Base-by-base conservation (phyloP, 23 red algal species). In the Gracilaria gracilis region DNA sequence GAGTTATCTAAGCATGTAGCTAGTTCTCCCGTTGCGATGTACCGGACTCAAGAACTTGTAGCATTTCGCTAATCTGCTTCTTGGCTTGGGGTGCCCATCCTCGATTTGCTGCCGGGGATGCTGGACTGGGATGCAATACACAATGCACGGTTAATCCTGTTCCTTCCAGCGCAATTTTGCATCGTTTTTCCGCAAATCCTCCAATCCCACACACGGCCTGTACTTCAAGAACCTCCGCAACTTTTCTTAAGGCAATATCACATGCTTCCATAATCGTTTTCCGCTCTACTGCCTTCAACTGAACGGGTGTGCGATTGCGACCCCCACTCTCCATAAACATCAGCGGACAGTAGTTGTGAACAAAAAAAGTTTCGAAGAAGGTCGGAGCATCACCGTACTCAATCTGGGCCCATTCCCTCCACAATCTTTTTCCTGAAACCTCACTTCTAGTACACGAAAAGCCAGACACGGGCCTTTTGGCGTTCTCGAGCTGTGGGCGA, bases 341-440 rank as follows among this genome's bases (percentile, higher is more conserved):
- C 40, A 95, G 80, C 25, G 94, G 94, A 59, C 94, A 95, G 65
- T 95, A 95, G 39, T 91, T 95, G 67, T 95, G 83, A 27, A 95
- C 94, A 64, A 83, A 95, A 48, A 84, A 89, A 28, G 79, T 74
- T 20, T 61, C 33, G 82, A 95, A 89, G 61, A 95, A 95, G 11
- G 81, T 74, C 11, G 24, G 50, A 0, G 75, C 37, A 9, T 77
- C 79, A 42, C 62, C 80, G 64, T 95, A 87, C 23, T 79, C 79
- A 13, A 24, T 67, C 21, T 61, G 54, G 4, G 90, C 90, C 94
- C 94, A 95, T 58, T 90, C 94, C 14, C 36, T 79, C 94, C 94
- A 95, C 58, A 95, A 66, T 9, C 94, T 57, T 57, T 91, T 69
- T 24, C 94, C 94, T 53, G 75, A 83, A 21, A 91, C 80, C 78